Base-by-base conservation (phyloP, 2,329 filamentous ascomycete genomes). In the Rutstroemia sp. region DNA sequence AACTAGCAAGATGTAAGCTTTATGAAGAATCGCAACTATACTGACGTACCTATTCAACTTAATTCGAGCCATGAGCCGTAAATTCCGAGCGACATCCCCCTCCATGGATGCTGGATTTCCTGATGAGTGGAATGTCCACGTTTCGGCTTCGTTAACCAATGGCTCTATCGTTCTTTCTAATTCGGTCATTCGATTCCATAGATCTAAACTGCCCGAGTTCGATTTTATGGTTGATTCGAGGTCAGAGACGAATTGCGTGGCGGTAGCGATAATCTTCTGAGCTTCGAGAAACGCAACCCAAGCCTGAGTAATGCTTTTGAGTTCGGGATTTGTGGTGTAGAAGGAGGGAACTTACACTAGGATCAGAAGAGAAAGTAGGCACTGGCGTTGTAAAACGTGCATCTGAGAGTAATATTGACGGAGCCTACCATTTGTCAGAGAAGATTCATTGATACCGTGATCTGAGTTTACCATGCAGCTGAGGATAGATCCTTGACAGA, bases 401-500 rank as follows among this genome's bases (percentile, higher is more conserved):
- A 14, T 73, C 70, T 21, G 75, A 73, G 1, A 74, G 65, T 1
- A 74, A 68, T 54, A 78, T 75, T 7, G 73, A 71, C 4, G 75
- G 73, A 41, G 72, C 66, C 74, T 77, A 52, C 5, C 42, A 63
- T 46, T 59, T 58, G 42, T 49, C 49, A 38, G 55, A 44, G 27
- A 39, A 46, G 57, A 47, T 34, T 47, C 51, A 9, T 10, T 9
- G 8, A 21, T 18, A 16, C 50, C 19, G 3, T 14, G 21, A 21
- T 38, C n/a, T 8, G 8, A 51, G 25, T 23, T 23, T 71, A 76
- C 75, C 59, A 72, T 73, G 55, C 76, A 78, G 66, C 74, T 78
- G 21, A 79, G 75, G 53, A 80, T 78, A 1, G 76, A 73, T 10
- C 72, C 74, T 62, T 81, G 78, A 44, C 75, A 78, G 5, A 75